Percentiles rank a stretch among this genome's conserved stretches.
Conservation (phyloP, 148 eudicot genomes). For the Vaccinium darrowii region DNA sequence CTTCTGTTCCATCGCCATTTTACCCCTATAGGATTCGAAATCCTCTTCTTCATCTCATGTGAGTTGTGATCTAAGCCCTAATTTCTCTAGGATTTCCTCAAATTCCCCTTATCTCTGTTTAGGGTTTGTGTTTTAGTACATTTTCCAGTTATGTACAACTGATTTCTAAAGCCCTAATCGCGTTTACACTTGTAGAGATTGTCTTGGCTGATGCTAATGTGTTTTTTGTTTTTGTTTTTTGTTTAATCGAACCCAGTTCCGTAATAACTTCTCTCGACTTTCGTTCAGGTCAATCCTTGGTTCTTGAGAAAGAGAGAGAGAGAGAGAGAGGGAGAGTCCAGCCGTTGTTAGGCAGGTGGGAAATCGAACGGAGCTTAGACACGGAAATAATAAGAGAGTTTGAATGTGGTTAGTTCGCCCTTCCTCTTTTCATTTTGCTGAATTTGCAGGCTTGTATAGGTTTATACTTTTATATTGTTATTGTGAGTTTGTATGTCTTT, state of each 20-base stretch:
- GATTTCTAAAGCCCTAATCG: not conserved
- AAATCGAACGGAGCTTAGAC: slow-evolving; percentile 2
- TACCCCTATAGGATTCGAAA: no score
- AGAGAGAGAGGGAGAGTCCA: slow-evolving; percentile 1
- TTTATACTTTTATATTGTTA: not conserved
- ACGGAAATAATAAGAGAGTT: slow-evolving; percentile 8
- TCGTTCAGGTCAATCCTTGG: not conserved
- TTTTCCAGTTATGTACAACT: not conserved
- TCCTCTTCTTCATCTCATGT: not conserved
- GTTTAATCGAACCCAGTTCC: no score
- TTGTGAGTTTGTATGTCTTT: not conserved
- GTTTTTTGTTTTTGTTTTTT: no score
- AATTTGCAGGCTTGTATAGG: not conserved
- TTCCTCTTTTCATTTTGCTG: not conserved
- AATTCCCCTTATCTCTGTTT: not conserved
- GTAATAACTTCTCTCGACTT: not conserved
- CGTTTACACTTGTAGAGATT: not conserved
- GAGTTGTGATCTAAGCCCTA: not conserved
- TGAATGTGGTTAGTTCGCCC: slow-evolving; percentile 23
- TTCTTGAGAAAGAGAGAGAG: slow-evolving; percentile 1
- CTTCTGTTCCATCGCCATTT: not conserved
- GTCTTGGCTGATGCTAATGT: not conserved
- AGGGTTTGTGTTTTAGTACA: not conserved
- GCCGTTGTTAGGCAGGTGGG: slow-evolving; percentile 18
- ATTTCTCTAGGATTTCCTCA: no score